Base-by-base conservation (phyloP, 805 yeast species). In the Sugiyamaella valdiviana region DNA sequence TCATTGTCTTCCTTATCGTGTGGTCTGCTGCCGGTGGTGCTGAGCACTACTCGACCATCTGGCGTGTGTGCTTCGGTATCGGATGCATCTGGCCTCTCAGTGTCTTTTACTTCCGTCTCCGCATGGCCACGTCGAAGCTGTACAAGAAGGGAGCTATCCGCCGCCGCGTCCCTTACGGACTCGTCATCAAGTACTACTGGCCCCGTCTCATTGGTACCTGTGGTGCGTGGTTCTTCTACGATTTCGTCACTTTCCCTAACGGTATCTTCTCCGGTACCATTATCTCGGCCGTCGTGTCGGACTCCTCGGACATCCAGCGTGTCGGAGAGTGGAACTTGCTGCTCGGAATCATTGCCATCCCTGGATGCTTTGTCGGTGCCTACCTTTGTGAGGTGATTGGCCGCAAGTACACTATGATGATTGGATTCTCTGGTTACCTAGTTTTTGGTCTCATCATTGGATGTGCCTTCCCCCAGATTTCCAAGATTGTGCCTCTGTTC, bases 221-320 rank as follows among this genome's bases (percentile, higher is more conserved):
- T 62, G 80, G 78, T 4, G 76, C 84, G 49, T 85, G 93, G 93
- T 84, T 84, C 69, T 70, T 84, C 57, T 85, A 82, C 61, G 95
- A 85, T 67, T 85, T 84, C 58, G 85, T 85, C 57, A 80, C 85
- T 5, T 85, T 84, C 71, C 90, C 91, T 10, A 83, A 83, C 61
- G 88, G 87, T 62, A 73, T 82, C 45, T 83, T 82, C 62, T 75
- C 84, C 4, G 75, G 76, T 10, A 72, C 81, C 24, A 83, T 83
- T 56, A 79, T 82, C 48, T 58, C 79, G 12, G 66, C 73, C n/a
- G 76, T 82, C 5, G 68, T 81, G 45, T 61, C 58, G 29, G 79
- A 81, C 2, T 82, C 66, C 14, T 64, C 63, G 44, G 57, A 52
- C 26, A 69, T 83, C 57, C 78, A 76, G 55, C 73, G 65, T 54